A percentile compares a stretch with the other conserved stretches of the same genome.
These are phyloP conservation scores for Fusarium lyarnte DNA, from an alignment of 2,329 filamentous ascomycete genomes.

Conservation along the genomic window DNA sequence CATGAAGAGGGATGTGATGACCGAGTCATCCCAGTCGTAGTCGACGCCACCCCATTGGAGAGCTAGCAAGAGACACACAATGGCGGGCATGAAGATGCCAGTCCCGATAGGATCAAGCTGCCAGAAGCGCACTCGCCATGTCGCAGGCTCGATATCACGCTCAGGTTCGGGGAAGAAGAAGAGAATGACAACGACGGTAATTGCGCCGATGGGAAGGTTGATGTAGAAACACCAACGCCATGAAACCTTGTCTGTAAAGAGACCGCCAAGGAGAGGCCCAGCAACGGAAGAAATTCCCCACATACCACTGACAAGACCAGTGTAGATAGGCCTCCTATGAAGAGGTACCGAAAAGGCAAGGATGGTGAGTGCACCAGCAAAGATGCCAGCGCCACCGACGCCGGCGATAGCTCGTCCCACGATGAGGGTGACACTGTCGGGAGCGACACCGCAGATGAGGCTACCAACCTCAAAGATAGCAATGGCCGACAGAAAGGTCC, in stretches of 20 bases:
- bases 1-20: slow-evolving; percentile 45
- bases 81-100: slow-evolving; percentile 47
- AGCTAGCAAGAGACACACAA: slow-evolving; percentile 60
- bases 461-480: slow-evolving; percentile 56
- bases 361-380: slow-evolving; percentile 56
- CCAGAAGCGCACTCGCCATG: slow-evolving; percentile 40
- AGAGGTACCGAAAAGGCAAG: slow-evolving; percentile 52
- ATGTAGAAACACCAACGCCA: slow-evolving; percentile 56
- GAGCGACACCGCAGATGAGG: slow-evolving; percentile 51
- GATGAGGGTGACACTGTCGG: slow-evolving; percentile 47
- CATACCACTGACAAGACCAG: slow-evolving; percentile 53
- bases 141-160: slow-evolving; percentile 37
- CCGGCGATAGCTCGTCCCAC: slow-evolving; percentile 50
- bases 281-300: slow-evolving; percentile 56
- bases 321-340: slow-evolving; percentile 47
- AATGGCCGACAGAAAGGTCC: slow-evolving; percentile 51
- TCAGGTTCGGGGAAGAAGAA: slow-evolving; percentile 42
- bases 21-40: slow-evolving; percentile 44
- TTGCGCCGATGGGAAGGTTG: slow-evolving; percentile 51
- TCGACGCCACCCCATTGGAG: slow-evolving; percentile 59
- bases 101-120: slow-evolving; percentile 47
- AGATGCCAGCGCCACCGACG: slow-evolving; percentile 56
- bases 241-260: slow-evolving; percentile 49
- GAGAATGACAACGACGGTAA: slow-evolving; percentile 47
- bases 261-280: slow-evolving; percentile 48